Conservation (phyloP, 75 land plant genomes). For the Selaginella moellendorffii region DNA sequence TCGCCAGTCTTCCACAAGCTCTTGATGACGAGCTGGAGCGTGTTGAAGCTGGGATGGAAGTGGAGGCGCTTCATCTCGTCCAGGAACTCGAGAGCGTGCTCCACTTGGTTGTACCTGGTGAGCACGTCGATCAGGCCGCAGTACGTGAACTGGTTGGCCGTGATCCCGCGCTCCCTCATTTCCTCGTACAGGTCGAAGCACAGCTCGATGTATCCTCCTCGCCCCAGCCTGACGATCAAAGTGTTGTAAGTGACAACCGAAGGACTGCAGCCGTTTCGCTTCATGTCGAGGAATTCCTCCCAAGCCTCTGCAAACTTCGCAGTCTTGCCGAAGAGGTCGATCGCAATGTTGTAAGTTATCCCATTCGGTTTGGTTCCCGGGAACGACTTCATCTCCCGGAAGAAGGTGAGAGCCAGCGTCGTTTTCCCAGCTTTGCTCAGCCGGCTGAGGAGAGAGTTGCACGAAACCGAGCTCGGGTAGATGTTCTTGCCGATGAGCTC, state of each 20-base stretch:
- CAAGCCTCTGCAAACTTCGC: background rate
- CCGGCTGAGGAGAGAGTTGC: background rate
- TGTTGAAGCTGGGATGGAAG: background rate
- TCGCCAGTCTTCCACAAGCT: background rate
- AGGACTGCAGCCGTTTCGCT: background rate
- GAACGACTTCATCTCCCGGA: background rate
- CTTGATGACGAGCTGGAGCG: background rate
- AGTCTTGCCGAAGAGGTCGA: background rate
- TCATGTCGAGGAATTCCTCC: background rate
- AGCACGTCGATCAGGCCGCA: background rate
- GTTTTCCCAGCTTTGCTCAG: conserved; percentile 3
- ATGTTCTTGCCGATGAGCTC: background rate
- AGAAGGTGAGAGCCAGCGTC: background rate
- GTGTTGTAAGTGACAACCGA: background rate
- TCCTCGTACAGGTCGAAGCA: background rate
- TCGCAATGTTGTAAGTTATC: conserved; percentile 5
- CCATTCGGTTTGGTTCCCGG: background rate
- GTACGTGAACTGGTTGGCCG: background rate
- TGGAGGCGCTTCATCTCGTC: conserved; percentile 1
- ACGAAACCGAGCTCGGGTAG: background rate
- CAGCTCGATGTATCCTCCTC: background rate
- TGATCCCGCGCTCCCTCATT: background rate
- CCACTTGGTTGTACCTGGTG: background rate
- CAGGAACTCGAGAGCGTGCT: background rate
- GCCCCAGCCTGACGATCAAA: background rate